These are phyloP conservation scores for Cymodocea nodosa DNA, from an alignment of 116 monocot genomes.

Conservation along the genomic window DNA sequence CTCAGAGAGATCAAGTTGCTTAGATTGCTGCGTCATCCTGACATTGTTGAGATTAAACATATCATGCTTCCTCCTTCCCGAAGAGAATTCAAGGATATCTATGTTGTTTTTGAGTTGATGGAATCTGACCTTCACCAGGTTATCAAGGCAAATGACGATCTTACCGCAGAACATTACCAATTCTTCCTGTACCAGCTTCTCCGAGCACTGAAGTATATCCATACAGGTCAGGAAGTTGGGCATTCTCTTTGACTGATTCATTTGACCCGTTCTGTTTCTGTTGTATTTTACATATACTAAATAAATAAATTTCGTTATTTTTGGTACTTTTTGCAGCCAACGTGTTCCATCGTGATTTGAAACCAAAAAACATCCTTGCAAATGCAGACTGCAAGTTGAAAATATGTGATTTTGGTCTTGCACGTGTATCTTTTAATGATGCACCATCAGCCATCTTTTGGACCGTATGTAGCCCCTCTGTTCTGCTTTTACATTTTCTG, in stretches of 20 bases:
- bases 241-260: no score
- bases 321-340: constrained; percentile 26
- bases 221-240: constrained; percentile 12
- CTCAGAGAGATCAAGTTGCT: constrained; percentile 81
- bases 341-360: constrained; percentile 63
- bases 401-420: constrained; percentile 30
- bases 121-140: constrained; percentile 90
- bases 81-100: constrained; percentile 80
- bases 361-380: constrained; percentile 37
- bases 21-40: constrained; percentile 64
- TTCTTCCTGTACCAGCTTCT: constrained; percentile 84
- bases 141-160: constrained; percentile 84
- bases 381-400: constrained; percentile 51
- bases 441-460: constrained; percentile 25
- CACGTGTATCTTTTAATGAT: constrained; percentile 26
- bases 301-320: neutral
- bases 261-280: neutral
- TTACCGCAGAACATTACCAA: constrained; percentile 74
- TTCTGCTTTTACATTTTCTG: no score
- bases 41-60: constrained; percentile 84
- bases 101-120: constrained; percentile 46
- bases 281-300: neutral
- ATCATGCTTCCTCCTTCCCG: constrained; percentile 83
- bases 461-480: constrained; percentile 13
- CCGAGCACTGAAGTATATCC: constrained; percentile 51